A percentile compares a stretch with the other conserved stretches of the same genome.
Evolutionary conservation across 2,329 filamentous ascomycete species (phyloP).

Genomic region (Tympanopsis confertula): DNA sequence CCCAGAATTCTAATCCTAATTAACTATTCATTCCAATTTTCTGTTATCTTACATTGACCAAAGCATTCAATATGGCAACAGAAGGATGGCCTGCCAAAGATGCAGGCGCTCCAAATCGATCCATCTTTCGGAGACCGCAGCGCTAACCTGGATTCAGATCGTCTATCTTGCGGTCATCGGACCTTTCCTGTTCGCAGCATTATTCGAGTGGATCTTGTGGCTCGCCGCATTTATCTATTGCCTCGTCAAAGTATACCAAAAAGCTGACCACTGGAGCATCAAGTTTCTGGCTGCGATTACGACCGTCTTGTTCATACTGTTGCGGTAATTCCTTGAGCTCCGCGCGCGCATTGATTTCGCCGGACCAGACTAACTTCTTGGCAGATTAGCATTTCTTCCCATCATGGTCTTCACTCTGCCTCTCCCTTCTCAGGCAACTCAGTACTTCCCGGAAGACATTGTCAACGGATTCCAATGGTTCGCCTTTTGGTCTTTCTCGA

Average conservation of each 20-base stretch:
- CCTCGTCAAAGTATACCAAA: slow-evolving; percentile 73
- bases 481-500: slow-evolving; percentile 85
- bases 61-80: no score
- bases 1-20: no score
- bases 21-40: no score
- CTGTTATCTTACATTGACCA: no score
- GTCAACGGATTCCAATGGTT: slow-evolving; percentile 79
- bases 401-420: slow-evolving; percentile 91
- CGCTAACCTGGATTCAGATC: slow-evolving; percentile 52
- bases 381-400: slow-evolving; percentile 72
- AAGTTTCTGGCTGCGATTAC: slow-evolving; percentile 67
- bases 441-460: slow-evolving; percentile 59
- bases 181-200: slow-evolving; percentile 68
- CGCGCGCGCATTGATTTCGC: neutral
- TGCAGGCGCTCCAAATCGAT: no score
- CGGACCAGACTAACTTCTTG: slow-evolving; percentile 7
- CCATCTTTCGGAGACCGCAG: no score
- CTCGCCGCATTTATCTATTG: slow-evolving; percentile 90
- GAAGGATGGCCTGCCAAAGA: no score
- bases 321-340: slow-evolving; percentile 45
- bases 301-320: slow-evolving; percentile 57
- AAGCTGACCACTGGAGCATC: slow-evolving; percentile 81
- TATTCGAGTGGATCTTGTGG: slow-evolving; percentile 91
- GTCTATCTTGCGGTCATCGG: slow-evolving; percentile 75
- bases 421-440: slow-evolving; percentile 59